Conservation (phyloP, 1,284 basidiomycete genomes). For the Ceraceosorus bombacis region DNA sequence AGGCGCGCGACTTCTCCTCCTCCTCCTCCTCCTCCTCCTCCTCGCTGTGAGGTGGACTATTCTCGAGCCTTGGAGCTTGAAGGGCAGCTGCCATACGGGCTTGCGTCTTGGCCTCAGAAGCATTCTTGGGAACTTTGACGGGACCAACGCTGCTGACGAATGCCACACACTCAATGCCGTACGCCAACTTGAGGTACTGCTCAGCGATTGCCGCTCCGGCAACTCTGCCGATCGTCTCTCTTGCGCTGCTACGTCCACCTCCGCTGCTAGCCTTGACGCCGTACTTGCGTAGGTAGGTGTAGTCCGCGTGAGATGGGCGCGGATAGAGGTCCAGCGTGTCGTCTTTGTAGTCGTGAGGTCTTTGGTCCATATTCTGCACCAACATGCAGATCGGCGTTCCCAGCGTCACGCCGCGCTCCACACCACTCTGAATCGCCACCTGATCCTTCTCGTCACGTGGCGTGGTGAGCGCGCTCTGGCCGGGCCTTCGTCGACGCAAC, state of each 20-base stretch:
- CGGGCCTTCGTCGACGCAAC: constrained; percentile 81
- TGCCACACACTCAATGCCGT: constrained; percentile 89
- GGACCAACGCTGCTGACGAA: constrained; percentile 96
- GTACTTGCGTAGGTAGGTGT: constrained; percentile 96
- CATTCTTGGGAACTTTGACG: constrained; percentile 59
- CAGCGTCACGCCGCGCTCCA: constrained; percentile 86
- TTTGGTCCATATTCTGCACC: constrained; percentile 95
- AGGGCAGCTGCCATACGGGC: constrained; percentile 6
- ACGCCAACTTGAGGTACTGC: constrained; percentile 79
- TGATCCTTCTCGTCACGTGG: constrained; percentile 93
- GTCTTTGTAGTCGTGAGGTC: constrained; percentile 92
- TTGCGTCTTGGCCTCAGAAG: constrained; percentile 3
- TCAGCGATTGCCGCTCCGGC: constrained; percentile 97
- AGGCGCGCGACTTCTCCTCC: no score
- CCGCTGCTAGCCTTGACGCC: constrained; percentile 94
- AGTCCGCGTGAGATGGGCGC: constrained; percentile 94
- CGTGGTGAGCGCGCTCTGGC: constrained; percentile 93
- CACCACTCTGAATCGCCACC: constrained; percentile 86
- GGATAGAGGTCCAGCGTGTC: constrained; percentile 86
- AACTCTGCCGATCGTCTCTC: constrained; percentile 95
- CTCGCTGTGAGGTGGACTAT: constrained; percentile 51
- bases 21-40: constrained; percentile 55
- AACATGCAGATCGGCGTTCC: constrained; percentile 94
- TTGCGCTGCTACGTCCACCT: constrained; percentile 84
- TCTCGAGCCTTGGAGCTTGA: constrained; percentile 18